Conservation (phyloP, 2,329 filamentous ascomycete genomes). For the Huntiella bhutanensis region DNA sequence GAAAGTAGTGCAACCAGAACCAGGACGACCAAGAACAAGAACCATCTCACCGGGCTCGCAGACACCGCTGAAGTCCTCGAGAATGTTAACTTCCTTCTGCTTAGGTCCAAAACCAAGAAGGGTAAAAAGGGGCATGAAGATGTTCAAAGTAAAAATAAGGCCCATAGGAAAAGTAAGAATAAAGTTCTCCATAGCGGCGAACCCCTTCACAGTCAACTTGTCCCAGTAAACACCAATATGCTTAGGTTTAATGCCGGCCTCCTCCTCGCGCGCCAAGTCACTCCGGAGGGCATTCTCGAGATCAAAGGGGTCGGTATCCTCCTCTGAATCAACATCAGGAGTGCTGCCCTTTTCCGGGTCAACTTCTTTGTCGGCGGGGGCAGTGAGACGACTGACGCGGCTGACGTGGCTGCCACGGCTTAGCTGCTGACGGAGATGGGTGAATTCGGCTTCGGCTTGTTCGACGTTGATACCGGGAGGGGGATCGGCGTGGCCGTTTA, state of each 20-base stretch:
- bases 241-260: conserved; percentile 65
- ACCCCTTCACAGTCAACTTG: conserved; percentile 53
- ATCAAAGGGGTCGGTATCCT: conserved; percentile 39
- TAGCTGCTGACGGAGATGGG: conserved; percentile 43
- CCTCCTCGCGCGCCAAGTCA: conserved; percentile 48
- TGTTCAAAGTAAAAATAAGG: conserved; percentile 57
- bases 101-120: conserved; percentile 48
- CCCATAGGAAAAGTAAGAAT: conserved; percentile 60
- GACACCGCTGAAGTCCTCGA: conserved; percentile 52
- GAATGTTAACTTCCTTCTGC: conserved; percentile 51
- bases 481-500: conserved; percentile 4
- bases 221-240: conserved; percentile 69
- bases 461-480: conserved; percentile 41
- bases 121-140: conserved; percentile 43
- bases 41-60: conserved; percentile 76
- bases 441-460: conserved; percentile 52
- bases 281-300: conserved; percentile 57
- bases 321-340: conserved; percentile 23
- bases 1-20: conserved; percentile 52
- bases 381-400: conserved; percentile 17
- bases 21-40: conserved; percentile 60
- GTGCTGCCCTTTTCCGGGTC: conserved; percentile 41
- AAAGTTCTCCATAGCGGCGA: conserved; percentile 55
- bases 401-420: conserved; percentile 37
- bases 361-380: conserved; percentile 3